Evolutionary conservation across 306 rosid genomes (phyloP), one percentile per base, ranked within the genome.

Genomic region (Sesbania bispinosa): DNA sequence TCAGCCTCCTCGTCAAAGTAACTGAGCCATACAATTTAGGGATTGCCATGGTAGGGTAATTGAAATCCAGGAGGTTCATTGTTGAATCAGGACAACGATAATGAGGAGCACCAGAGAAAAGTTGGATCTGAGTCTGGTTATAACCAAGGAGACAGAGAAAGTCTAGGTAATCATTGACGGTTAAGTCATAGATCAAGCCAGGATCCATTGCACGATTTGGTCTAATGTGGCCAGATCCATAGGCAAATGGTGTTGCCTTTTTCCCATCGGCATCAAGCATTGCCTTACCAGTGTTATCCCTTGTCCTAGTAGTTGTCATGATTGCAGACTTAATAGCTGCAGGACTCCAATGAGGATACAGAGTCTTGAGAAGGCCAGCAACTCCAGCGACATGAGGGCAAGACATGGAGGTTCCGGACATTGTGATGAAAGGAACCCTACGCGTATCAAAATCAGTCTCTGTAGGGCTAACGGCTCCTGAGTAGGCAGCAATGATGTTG

Each of bases 351-450:
- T 55, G 3, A 7, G 90, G 93, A 67, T 89, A 69, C 33, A 82
- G 82, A 0, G 85, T 64, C 73, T 72, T 84, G 52, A 92, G 88
- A 50, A 92, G 97, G 64, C 96, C 96, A 26, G 36, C 89, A 18
- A 89, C 46, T 16, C 97, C 93, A 10, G 92, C 52, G 3, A 92
- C 93, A 55, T 89, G 96, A 43, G 97, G 96, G 75, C 92, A 89
- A 2, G 96, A 70, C 92, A 92, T 89, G 62, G 97, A 92, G 29
- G 97, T 92, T 58, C 97, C 97, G 4, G 92, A 89, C 80, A 76
- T 80, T 3, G 79, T 71, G 51, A 68, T 59, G 54, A 68, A 92
- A 8, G 91, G 86, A 78, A 73, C 43, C 66, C 73, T 53, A 26
- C 90, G 90, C 5, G 54, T 53, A 68, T 91, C 97, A 16, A 38